Evolutionary conservation across 768 basidiomycete genomes (phyloP).

Genomic region (Russula sp.): DNA sequence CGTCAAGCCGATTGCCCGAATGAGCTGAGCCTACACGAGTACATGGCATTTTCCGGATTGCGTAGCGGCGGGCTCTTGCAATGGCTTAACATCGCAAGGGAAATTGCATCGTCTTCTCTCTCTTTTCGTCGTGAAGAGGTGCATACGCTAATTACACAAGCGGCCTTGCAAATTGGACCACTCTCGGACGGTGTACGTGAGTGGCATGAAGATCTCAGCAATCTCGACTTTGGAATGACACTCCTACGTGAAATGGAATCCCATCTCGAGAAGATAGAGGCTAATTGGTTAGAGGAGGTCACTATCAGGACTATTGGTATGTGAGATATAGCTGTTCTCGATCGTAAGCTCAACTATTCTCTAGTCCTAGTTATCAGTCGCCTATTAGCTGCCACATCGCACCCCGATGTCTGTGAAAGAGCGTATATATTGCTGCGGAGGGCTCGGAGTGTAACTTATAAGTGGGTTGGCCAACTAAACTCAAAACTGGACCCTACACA

Average conservation of each 20-base stretch:
- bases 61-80: conserved; percentile 42
- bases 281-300: too few species aligned
- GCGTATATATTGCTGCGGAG: background rate
- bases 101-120: conserved; percentile 36
- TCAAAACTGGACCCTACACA: background rate
- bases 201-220: conserved; percentile 17
- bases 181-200: too few species aligned
- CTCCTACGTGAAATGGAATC: conserved; percentile 35
- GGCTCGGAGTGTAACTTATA: conserved; percentile 6
- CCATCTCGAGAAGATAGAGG: conserved; percentile 31
- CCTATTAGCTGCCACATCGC: conserved; percentile 2
- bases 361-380: conserved; percentile 9
- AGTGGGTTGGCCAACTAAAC: background rate
- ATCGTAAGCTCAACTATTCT: background rate
- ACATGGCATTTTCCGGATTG: conserved; percentile 39
- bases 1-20: conserved; percentile 38
- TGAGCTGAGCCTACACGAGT: conserved; percentile 42
- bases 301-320: too few species aligned
- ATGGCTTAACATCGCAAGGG: conserved; percentile 47
- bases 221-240: conserved; percentile 32
- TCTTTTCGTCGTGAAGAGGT: conserved; percentile 38
- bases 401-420: background rate
- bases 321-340: background rate
- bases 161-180: too few species aligned
- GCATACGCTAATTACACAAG: conserved; percentile 29